Evolutionary conservation across 805 yeast genomes (phyloP).

Genomic region (Blastobotrys chiropterorum): DNA sequence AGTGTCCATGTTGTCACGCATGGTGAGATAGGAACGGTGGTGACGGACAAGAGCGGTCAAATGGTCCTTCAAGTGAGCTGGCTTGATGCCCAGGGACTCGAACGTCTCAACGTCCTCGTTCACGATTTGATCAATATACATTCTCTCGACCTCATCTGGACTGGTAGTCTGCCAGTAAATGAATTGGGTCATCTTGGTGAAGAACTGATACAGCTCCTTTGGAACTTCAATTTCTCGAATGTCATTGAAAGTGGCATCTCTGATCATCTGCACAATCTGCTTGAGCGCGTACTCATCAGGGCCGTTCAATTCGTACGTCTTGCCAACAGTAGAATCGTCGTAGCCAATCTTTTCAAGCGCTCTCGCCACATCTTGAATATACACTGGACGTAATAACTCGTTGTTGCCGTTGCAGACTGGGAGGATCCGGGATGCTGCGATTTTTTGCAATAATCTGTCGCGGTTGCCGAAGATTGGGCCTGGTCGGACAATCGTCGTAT

Average conservation of each 20-base stretch:
- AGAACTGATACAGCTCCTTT: slow-evolving; percentile 34
- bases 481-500: slow-evolving; percentile 80
- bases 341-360: slow-evolving; percentile 74
- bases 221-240: slow-evolving; percentile 37
- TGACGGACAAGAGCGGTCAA: slow-evolving; percentile 16
- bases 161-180: slow-evolving; percentile 46
- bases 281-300: slow-evolving; percentile 54
- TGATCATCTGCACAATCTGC: slow-evolving; percentile 66
- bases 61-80: slow-evolving; percentile 15
- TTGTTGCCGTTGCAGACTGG: slow-evolving; percentile 61
- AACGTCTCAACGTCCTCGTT: slow-evolving; percentile 59
- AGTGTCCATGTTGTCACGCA: slow-evolving; percentile 11
- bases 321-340: slow-evolving; percentile 75
- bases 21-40: slow-evolving; percentile 11
- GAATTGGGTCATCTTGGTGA: slow-evolving; percentile 34
- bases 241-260: slow-evolving; percentile 46
- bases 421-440: slow-evolving; percentile 51
- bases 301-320: slow-evolving; percentile 69
- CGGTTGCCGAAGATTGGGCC: slow-evolving; percentile 73
- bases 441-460: slow-evolving; percentile 58
- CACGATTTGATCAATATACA: slow-evolving; percentile 57
- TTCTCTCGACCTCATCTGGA: slow-evolving; percentile 71
- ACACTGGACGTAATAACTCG: slow-evolving; percentile 64
- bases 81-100: slow-evolving; percentile 59
- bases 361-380: slow-evolving; percentile 68